Conservation (phyloP, 1,284 basidiomycete genomes). For the Leccinum angustisporum region DNA sequence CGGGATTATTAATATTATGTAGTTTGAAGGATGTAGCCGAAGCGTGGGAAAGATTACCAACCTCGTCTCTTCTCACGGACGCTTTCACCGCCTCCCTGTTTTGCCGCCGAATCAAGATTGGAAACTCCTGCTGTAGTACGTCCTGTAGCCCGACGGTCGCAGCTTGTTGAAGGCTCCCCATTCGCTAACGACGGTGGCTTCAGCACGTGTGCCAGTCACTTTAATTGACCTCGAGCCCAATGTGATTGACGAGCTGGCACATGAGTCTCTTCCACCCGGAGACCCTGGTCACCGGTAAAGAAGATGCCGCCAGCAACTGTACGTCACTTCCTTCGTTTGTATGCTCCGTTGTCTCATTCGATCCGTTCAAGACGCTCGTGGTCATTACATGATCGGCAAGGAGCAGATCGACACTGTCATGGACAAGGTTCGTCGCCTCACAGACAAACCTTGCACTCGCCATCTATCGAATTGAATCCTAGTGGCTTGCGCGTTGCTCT, state of each 20-base stretch:
- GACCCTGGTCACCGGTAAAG: conserved; percentile 97
- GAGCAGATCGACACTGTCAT: conserved; percentile 91
- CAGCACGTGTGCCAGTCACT: conserved; percentile 98
- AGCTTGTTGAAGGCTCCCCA: conserved; percentile 66
- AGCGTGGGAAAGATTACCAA: conserved; percentile 49
- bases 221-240: conserved; percentile 98
- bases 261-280: conserved; percentile 98
- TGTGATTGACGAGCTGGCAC: conserved; percentile 94
- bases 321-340: conserved; percentile 7
- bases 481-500: conserved; percentile 77
- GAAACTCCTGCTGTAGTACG: conserved; percentile 88
- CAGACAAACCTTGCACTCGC: conserved; percentile 65
- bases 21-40: conserved; percentile 12
- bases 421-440: conserved; percentile 94
- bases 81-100: too few relatives aligned
- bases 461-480: conserved; percentile 11
- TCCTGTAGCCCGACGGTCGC: conserved; percentile 77
- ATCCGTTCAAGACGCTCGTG: conserved; percentile 76
- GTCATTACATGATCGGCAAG: conserved; percentile 98
- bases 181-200: conserved; percentile 87
- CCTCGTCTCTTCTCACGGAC: too few relatives aligned
- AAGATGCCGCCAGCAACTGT: conserved; percentile 99
- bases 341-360: not conserved
- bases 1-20: not conserved
- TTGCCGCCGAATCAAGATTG: conserved; percentile 49